Conservation (phyloP, 768 basidiomycete genomes). For the Termitomyces titanicus region DNA sequence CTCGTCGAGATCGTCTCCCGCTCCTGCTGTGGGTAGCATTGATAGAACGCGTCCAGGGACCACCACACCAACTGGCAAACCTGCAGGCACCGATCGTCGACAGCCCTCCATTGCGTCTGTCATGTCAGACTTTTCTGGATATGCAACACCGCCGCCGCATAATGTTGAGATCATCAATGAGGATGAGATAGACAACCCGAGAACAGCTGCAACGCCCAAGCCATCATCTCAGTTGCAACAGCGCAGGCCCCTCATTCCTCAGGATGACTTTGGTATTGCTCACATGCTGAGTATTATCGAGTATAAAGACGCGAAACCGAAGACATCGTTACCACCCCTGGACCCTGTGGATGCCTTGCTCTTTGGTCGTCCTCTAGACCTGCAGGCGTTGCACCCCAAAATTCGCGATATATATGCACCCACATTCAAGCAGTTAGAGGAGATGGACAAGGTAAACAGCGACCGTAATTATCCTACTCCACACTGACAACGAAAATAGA, state of each 20-base stretch:
- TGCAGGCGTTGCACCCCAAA: slow-evolving; percentile 64
- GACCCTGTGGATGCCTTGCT: slow-evolving; percentile 71
- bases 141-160: slow-evolving; percentile 35
- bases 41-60: slow-evolving; percentile 24
- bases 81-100: slow-evolving; percentile 31
- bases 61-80: slow-evolving; percentile 31
- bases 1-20: slow-evolving; percentile 9
- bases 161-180: slow-evolving; percentile 19
- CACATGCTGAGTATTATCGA: slow-evolving; percentile 90
- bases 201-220: slow-evolving; percentile 27
- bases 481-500: slow-evolving; percentile 5
- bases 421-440: slow-evolving; percentile 71
- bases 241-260: slow-evolving; percentile 51
- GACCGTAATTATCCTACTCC: background rate
- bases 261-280: slow-evolving; percentile 82
- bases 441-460: slow-evolving; percentile 66
- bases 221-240: slow-evolving; percentile 21
- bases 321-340: slow-evolving; percentile 28
- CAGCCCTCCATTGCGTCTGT: slow-evolving; percentile 76
- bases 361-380: slow-evolving; percentile 63
- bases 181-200: slow-evolving; percentile 20
- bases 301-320: slow-evolving; percentile 45
- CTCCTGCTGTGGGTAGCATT: slow-evolving; percentile 1
- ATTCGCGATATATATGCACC: slow-evolving; percentile 68
- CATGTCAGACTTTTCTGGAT: slow-evolving; percentile 58